These are phyloP conservation scores for Globisporangium apiculatum DNA, from an alignment of 352 stramenopile species.

Conservation along the genomic window DNA sequence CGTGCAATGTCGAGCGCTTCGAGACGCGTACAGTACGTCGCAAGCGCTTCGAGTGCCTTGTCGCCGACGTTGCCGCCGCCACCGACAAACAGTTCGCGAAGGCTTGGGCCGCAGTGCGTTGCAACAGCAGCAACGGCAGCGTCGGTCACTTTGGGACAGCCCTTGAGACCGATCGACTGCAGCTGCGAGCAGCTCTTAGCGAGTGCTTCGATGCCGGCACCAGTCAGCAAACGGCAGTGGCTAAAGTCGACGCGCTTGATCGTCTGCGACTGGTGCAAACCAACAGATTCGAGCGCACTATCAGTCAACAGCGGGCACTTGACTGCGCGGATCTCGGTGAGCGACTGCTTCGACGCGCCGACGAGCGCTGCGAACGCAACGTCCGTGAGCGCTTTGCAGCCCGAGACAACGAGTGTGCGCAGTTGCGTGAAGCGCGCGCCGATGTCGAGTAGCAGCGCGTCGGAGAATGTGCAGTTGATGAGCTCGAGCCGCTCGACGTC, in stretches of 20 bases:
- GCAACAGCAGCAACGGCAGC: slow-evolving; percentile 26
- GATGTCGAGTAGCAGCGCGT: slow-evolving; percentile 22
- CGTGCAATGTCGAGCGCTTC: slow-evolving; percentile 44
- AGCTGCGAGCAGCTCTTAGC: slow-evolving; percentile 22
- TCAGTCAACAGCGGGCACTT: slow-evolving; percentile 54
- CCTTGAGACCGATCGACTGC: slow-evolving; percentile 39
- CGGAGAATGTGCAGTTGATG: slow-evolving; percentile 37
- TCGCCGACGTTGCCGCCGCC: slow-evolving; percentile 44
- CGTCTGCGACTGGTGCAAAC: slow-evolving; percentile 21
- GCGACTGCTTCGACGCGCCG: slow-evolving; percentile 19
- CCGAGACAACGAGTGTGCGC: slow-evolving; percentile 39
- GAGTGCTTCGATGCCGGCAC: slow-evolving; percentile 22
- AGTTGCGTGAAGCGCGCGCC: slow-evolving; percentile 25
- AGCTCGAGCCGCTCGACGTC: slow-evolving; percentile 34
- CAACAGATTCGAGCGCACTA: slow-evolving; percentile 18
- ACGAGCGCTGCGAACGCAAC: slow-evolving; percentile 32
- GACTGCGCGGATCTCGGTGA: slow-evolving; percentile 39
- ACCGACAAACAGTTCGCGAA: slow-evolving; percentile 37
- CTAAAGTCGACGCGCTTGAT: slow-evolving; percentile 49
- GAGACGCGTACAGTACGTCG: slow-evolving; percentile 28
- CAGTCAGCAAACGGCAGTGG: slow-evolving; percentile 46
- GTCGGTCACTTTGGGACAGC: slow-evolving; percentile 47
- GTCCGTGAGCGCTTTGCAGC: slow-evolving; percentile 47
- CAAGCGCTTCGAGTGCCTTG: slow-evolving; percentile 29
- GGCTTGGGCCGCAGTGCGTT: slow-evolving; percentile 16